Evolutionary conservation across 2,329 filamentous ascomycete genomes (phyloP).

Genomic region (Xylariaceae sp.): DNA sequence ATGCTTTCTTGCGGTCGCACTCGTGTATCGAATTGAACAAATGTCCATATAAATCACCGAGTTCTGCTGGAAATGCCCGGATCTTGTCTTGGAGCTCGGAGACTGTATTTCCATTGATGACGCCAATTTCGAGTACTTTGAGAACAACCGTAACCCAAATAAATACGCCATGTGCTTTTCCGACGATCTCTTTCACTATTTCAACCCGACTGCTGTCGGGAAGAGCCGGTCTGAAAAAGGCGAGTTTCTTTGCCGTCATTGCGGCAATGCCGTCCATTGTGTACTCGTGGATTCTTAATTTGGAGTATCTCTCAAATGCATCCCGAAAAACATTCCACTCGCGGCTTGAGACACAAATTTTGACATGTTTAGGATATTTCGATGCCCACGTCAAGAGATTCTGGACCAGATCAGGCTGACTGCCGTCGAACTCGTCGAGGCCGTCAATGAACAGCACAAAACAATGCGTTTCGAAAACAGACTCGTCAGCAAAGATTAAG

Average conservation of each 20-base stretch:
- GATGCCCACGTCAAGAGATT: slow-evolving; percentile 13
- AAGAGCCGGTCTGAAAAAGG: not conserved
- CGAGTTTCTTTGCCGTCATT: slow-evolving; percentile 7
- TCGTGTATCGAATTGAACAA: slow-evolving; percentile 1
- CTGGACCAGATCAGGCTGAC: slow-evolving; percentile 10
- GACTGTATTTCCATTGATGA: slow-evolving; percentile 12
- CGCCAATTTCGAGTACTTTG: slow-evolving; percentile 10
- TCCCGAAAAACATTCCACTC: slow-evolving; percentile 17
- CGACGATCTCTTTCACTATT: slow-evolving; percentile 6
- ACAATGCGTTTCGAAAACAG: slow-evolving; percentile 1
- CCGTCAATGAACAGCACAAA: slow-evolving; percentile 19
- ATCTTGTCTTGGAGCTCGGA: slow-evolving; percentile 7
- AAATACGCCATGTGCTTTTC: slow-evolving; percentile 19
- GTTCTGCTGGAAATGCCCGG: slow-evolving; percentile 13
- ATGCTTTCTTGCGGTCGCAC: slow-evolving; percentile 2
- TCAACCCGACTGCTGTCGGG: not conserved
- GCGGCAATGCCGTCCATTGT: slow-evolving; percentile 12
- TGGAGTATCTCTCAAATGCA: slow-evolving; percentile 6
- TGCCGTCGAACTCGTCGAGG: slow-evolving; percentile 20
- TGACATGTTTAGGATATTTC: slow-evolving; percentile 5
- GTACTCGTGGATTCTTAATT: slow-evolving; percentile 16
- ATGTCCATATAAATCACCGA: slow-evolving; percentile 8
- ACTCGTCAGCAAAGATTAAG: not conserved
- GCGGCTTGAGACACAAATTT: slow-evolving; percentile 21
- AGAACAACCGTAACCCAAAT: slow-evolving; percentile 21